Percentiles rank a stretch among this genome's conserved stretches.
phyloP scores from a whole-genome alignment of 2,329 filamentous ascomycete species.

The Pyricularia pennisetigena region DNA sequence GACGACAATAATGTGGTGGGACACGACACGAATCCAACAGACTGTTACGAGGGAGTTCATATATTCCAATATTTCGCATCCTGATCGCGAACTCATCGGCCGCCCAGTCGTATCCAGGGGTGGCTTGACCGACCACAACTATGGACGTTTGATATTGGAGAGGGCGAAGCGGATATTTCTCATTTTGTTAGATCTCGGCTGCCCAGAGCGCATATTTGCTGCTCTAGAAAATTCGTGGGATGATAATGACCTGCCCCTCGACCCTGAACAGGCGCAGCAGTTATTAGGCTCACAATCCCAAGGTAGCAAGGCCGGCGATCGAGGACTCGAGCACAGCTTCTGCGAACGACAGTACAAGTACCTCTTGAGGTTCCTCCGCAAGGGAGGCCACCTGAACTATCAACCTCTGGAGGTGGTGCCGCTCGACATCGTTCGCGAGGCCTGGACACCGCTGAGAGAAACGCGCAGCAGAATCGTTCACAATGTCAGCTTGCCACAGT shows the following conservation, averaged over 20 bases:
- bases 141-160: constrained; percentile 67
- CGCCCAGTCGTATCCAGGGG: constrained; percentile 57
- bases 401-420: constrained; percentile 60
- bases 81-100: constrained; percentile 54
- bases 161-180: constrained; percentile 63
- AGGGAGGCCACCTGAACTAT: constrained; percentile 54
- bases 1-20: constrained; percentile 48
- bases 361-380: constrained; percentile 51
- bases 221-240: constrained; percentile 70
- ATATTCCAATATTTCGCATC: constrained; percentile 50
- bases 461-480: constrained; percentile 31
- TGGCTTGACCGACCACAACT: constrained; percentile 60
- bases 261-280: constrained; percentile 49
- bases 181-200: constrained; percentile 58
- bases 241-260: constrained; percentile 63
- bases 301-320: background rate
- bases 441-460: constrained; percentile 30
- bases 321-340: constrained; percentile 56
- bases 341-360: constrained; percentile 63
- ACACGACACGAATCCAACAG: constrained; percentile 55
- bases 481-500: constrained; percentile 53
- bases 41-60: constrained; percentile 62
- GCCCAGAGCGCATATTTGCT: constrained; percentile 65
- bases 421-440: constrained; percentile 53
- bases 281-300: background rate